Percentiles rank a stretch among this genome's conserved stretches.
These are phyloP conservation scores for Zizania latifolia DNA, from an alignment of 176 grass and related monocot genomes.

Conservation along the genomic window DNA sequence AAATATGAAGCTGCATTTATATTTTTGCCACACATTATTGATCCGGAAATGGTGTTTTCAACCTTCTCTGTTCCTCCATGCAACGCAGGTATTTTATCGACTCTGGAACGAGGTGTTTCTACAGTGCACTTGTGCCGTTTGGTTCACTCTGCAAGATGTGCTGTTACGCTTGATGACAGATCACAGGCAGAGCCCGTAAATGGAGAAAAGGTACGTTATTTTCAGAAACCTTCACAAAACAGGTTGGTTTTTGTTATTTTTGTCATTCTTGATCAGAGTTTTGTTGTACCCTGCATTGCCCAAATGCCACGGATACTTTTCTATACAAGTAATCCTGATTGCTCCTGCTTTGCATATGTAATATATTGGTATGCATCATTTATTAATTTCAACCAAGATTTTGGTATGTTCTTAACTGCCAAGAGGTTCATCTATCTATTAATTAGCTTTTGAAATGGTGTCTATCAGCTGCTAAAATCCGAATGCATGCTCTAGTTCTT, in stretches of 20 bases:
- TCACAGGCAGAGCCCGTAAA: constrained; percentile 13
- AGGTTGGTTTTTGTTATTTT: not conserved
- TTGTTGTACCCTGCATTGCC: not conserved
- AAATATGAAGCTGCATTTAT: not conserved
- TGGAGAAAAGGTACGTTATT: constrained; percentile 19
- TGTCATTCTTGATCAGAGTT: not conserved
- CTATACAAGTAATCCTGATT: not conserved
- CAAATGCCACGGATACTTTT: not conserved
- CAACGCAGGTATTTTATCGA: constrained; percentile 14
- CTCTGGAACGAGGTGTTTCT: constrained; percentile 12
- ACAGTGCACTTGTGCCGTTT: not conserved
- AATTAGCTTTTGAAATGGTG: not conserved
- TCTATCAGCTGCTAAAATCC: not conserved
- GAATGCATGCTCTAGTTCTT: not conserved
- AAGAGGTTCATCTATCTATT: not conserved
- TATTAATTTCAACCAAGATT: not conserved
- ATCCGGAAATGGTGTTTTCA: not conserved
- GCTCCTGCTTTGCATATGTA: not conserved
- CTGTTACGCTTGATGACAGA: not conserved
- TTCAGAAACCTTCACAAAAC: not conserved
- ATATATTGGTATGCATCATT: not conserved
- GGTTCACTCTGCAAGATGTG: constrained; percentile 4
- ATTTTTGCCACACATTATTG: not conserved
- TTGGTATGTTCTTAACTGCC: not conserved
- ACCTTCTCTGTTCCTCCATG: not conserved